phyloP scores from a whole-genome alignment of 78 protist species.

The Isochrysis galbana region DNA sequence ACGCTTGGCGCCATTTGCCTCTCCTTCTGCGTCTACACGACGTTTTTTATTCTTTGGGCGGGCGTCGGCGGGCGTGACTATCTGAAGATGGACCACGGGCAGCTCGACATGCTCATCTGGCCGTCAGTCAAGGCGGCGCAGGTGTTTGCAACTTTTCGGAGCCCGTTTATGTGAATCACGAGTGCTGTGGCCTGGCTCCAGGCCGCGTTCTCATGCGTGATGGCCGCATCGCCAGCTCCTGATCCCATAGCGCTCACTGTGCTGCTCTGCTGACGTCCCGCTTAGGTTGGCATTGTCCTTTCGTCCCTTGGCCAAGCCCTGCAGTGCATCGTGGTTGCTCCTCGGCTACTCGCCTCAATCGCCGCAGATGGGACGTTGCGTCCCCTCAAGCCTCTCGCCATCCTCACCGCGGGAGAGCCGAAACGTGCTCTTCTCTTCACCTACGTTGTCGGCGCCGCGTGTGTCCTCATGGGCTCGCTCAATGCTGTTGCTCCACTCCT shows the following conservation, averaged over 20 bases:
- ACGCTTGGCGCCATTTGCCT: not conserved
- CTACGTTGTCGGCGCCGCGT: not conserved
- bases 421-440: not conserved
- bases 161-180: too few species aligned
- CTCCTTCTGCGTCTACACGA: not conserved
- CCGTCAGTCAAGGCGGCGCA: not conserved
- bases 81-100: not conserved
- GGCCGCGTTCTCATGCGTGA: too few species aligned
- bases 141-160: too few species aligned
- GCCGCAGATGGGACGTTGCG: not conserved
- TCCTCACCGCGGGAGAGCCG: slow-evolving; percentile 18
- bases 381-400: not conserved
- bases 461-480: not conserved
- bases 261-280: too few species aligned
- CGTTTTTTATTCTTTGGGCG: not conserved
- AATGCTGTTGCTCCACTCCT: slow-evolving; percentile 22
- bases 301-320: not conserved
- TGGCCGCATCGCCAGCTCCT: too few species aligned
- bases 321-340: not conserved
- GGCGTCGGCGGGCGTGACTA: not conserved
- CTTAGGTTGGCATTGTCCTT: slow-evolving; percentile 18
- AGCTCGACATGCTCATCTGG: not conserved
- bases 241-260: too few species aligned
- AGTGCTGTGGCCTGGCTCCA: too few species aligned
- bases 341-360: not conserved